phyloP scores from a whole-genome alignment of 495 filamentous ascomycete genomes.

The Lasiosphaeriaceae sp. region DNA sequence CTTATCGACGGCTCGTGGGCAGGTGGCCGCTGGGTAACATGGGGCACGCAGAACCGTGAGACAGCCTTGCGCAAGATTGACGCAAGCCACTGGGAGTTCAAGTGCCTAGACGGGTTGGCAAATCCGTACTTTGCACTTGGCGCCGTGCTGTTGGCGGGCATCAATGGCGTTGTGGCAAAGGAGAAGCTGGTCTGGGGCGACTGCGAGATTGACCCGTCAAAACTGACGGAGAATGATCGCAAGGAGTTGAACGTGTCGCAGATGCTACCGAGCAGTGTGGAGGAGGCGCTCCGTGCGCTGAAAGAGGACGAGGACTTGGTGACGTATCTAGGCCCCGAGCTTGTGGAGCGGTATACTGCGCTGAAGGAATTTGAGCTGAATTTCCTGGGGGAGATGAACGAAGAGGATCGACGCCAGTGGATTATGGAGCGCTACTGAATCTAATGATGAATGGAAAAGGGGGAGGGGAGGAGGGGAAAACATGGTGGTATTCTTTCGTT shows the following conservation, averaged over 20 bases:
- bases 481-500: too few species aligned
- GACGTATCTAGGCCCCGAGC: slow-evolving; percentile 44
- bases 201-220: slow-evolving; percentile 54
- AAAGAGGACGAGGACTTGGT: slow-evolving; percentile 41
- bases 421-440: slow-evolving; percentile 57
- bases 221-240: slow-evolving; percentile 46
- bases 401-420: slow-evolving; percentile 50
- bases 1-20: slow-evolving; percentile 68
- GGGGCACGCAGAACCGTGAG: slow-evolving; percentile 77
- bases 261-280: slow-evolving; percentile 49
- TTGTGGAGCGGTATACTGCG: slow-evolving; percentile 56
- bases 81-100: slow-evolving; percentile 66
- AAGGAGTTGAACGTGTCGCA: slow-evolving; percentile 48
- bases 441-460: too few species aligned
- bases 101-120: slow-evolving; percentile 65
- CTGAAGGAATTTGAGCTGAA: slow-evolving; percentile 56
- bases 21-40: slow-evolving; percentile 67
- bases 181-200: slow-evolving; percentile 51
- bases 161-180: slow-evolving; percentile 50
- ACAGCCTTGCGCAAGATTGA: slow-evolving; percentile 60
- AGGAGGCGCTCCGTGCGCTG: slow-evolving; percentile 50
- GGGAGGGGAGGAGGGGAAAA: too few species aligned
- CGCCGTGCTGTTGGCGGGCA: slow-evolving; percentile 63
- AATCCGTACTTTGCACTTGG: slow-evolving; percentile 69
- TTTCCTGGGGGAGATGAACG: slow-evolving; percentile 41